Base-by-base conservation (phyloP, 2,329 filamentous ascomycete species). In the Aspergillus alliaceus region DNA sequence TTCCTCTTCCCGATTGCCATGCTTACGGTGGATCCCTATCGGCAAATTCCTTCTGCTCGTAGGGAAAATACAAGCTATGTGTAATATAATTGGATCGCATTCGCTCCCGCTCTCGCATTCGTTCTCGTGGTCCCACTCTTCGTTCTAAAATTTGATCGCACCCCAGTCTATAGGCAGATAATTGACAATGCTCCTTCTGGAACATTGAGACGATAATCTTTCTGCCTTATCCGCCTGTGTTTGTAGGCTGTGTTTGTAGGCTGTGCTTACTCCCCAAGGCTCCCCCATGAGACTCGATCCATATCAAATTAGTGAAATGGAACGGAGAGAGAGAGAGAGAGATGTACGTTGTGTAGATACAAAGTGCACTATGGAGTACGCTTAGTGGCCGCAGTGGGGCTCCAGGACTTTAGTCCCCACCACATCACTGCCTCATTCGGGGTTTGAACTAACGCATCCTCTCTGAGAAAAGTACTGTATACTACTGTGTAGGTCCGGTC, bases 41-140 rank as follows among this genome's bases (percentile, higher is more conserved):
- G 44, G 27, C n/a, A 48, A 32, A 48, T 31, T 48, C 44, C 27
- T 48, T 22, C 44, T 15, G 7, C 25, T 18, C 6, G 15, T 27
- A 27, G 29, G 31, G 44, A 18, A 39, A 25, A 46, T n/a, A 11
- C 29, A 15, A 24, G 14, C 27, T 37, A 14, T 22, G 20, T 6
- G 4, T 6, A 8, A 22, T 32, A 14, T 58, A 25, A 65, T 65
- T 64, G 52, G 52, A 9, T 59, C 61, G 54, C 8, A 31, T 27
- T 66, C 64, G 66, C 59, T 60, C 44, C 69, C 64, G 64, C 55
- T 62, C 32, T 70, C 70, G 67, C 51, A 55, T 37, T 66, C 64
- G 61, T 56, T 56, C 47, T 58, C 64, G 62, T 58, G 14, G 60
- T 46, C 52, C 63, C 66, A 62, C 63, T 37, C 37, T 44, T 27